phyloP scores from a whole-genome alignment of 2,329 filamentous ascomycete genomes.

The Claviceps quebecensis region DNA sequence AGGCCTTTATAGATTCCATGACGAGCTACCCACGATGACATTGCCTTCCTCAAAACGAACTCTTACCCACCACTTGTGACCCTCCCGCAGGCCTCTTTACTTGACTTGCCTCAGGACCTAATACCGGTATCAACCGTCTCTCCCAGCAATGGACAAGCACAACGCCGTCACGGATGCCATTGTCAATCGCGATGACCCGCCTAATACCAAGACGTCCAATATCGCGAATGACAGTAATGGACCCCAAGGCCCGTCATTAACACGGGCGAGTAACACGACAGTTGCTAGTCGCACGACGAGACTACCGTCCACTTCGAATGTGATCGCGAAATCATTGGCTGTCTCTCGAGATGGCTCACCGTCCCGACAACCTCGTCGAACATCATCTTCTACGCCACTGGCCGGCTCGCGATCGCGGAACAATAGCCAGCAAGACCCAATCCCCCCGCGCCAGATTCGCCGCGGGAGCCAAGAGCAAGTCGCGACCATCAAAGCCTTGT shows the following conservation, averaged over 20 bases:
- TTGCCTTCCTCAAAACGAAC: slow-evolving; percentile 1
- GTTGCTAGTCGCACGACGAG: slow-evolving; percentile 19
- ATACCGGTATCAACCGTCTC: slow-evolving; percentile 13
- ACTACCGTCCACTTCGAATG: slow-evolving; percentile 23
- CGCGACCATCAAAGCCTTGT: slow-evolving; percentile 52
- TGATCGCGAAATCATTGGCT: slow-evolving; percentile 22
- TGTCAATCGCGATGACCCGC: slow-evolving; percentile 8
- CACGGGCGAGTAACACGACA: slow-evolving; percentile 8
- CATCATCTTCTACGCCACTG: slow-evolving; percentile 21
- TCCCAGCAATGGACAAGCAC: slow-evolving; percentile 21
- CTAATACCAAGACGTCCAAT: slow-evolving; percentile 4
- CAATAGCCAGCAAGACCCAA: slow-evolving; percentile 50
- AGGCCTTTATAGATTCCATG: slow-evolving; percentile 14
- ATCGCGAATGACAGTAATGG: background rate
- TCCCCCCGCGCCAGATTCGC: slow-evolving; percentile 40
- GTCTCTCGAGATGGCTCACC: slow-evolving; percentile 35
- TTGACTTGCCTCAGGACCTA: slow-evolving; percentile 12
- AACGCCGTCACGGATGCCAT: slow-evolving; percentile 10
- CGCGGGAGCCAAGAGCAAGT: slow-evolving; percentile 44
- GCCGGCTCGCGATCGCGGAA: slow-evolving; percentile 43
- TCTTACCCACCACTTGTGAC: slow-evolving; percentile 13
- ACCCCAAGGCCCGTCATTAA: slow-evolving; percentile 1
- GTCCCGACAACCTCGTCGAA: slow-evolving; percentile 23
- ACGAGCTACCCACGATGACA: slow-evolving; percentile 23
- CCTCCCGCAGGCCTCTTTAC: slow-evolving; percentile 15